These are phyloP conservation scores for Talaromyces trachyspermus DNA, from an alignment of 495 filamentous ascomycete genomes.

Conservation along the genomic window DNA sequence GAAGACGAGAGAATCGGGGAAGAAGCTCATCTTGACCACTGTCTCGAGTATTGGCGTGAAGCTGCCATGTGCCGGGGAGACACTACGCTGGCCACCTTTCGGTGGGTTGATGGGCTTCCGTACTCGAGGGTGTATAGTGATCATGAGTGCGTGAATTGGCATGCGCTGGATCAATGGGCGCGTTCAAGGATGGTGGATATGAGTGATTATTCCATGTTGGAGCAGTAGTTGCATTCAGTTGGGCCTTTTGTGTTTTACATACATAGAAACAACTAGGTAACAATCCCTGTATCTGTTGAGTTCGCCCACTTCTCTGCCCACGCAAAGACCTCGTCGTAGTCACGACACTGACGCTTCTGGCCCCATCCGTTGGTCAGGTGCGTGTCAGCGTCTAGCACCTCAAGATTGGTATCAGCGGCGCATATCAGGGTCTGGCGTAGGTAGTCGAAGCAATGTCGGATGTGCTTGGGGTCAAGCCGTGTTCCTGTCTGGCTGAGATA, in stretches of 20 bases:
- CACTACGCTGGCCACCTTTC: conserved; percentile 13
- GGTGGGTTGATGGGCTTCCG: conserved; percentile 8
- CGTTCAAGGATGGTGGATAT: not conserved
- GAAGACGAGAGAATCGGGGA: conserved; percentile 1
- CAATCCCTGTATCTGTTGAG: not conserved
- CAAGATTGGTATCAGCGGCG: conserved; percentile 16
- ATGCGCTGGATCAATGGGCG: conserved; percentile 3
- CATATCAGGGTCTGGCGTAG: conserved; percentile 25
- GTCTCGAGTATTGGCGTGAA: conserved; percentile 15
- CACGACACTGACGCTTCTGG: conserved; percentile 11
- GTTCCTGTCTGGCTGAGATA: not conserved
- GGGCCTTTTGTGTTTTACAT: too few species aligned
- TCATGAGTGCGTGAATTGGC: conserved; percentile 16
- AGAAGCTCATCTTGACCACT: conserved; percentile 13
- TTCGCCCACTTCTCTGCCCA: conserved; percentile 8
- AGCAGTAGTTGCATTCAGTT: not conserved
- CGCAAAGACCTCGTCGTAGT: conserved; percentile 11
- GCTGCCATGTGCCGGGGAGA: conserved; percentile 13
- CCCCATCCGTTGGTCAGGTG: conserved; percentile 4
- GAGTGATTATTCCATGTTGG: not conserved
- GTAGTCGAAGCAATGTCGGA: conserved; percentile 22
- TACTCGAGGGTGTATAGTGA: conserved; percentile 2
- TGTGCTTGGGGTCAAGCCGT: conserved; percentile 9
- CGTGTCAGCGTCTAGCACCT: not conserved
- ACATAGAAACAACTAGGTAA: not conserved